Percentiles rank a stretch among this genome's conserved stretches.
These are phyloP conservation scores for Phlyctochytrium arcticum DNA, from an alignment of 192 early-diverging fungal species.

Conservation along the genomic window DNA sequence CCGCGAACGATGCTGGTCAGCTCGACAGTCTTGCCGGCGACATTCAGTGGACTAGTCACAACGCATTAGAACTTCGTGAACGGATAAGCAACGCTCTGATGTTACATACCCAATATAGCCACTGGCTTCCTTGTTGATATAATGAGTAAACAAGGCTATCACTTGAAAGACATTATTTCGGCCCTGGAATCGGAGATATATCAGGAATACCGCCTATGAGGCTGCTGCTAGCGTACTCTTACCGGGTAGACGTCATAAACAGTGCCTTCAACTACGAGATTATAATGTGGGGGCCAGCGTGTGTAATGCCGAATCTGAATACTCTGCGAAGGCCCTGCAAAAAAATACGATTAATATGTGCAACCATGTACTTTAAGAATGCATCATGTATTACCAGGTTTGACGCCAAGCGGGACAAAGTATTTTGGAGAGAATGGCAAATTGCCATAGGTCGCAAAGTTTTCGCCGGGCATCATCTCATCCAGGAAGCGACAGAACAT, in stretches of 20 bases:
- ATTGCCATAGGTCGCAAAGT: slow-evolving; percentile 11
- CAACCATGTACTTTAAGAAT: not conserved
- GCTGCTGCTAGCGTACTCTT: not conserved
- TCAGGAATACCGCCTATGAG: not conserved
- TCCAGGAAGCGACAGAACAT: slow-evolving; percentile 41
- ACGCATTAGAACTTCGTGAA: too few species aligned
- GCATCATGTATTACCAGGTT: slow-evolving; percentile 22
- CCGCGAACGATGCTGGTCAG: slow-evolving; percentile 6
- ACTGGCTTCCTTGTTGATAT: slow-evolving; percentile 26
- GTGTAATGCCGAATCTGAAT: slow-evolving; percentile 35
- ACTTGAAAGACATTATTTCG: slow-evolving; percentile 45
- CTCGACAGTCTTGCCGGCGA: slow-evolving; percentile 13
- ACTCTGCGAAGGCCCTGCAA: slow-evolving; percentile 12
- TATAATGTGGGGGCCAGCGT: slow-evolving; percentile 35
- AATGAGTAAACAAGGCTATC: slow-evolving; percentile 36
- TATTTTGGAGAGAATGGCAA: slow-evolving; percentile 33
- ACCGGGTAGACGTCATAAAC: slow-evolving; percentile 39
- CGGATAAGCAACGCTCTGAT: too few species aligned
- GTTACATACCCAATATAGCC: slow-evolving; percentile 39
- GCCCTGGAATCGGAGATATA: slow-evolving; percentile 32
- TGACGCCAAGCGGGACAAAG: slow-evolving; percentile 23
- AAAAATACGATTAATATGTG: too few species aligned
- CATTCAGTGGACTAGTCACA: slow-evolving; percentile 15
- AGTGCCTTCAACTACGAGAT: slow-evolving; percentile 20
- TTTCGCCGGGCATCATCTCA: slow-evolving; percentile 36